Evolutionary conservation across 192 early-diverging fungal species (phyloP).

Genomic region (Dimargaris xerosporica): DNA sequence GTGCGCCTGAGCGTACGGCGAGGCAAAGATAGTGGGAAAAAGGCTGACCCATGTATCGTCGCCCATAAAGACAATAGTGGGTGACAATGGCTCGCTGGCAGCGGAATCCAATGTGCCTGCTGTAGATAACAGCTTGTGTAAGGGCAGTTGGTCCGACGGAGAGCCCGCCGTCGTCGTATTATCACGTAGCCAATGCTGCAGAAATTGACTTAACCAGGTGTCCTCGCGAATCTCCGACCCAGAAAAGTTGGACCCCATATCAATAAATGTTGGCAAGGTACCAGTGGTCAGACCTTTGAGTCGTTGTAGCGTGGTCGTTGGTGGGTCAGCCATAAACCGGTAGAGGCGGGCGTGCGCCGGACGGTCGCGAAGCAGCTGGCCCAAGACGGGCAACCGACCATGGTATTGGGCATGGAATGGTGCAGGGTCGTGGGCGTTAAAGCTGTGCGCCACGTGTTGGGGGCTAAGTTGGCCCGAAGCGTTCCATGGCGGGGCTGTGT

Average conservation of each 20-base stretch:
- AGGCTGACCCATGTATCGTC: slow-evolving; percentile 92
- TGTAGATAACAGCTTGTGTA: too few species aligned
- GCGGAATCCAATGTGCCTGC: not conserved
- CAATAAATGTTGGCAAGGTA: slow-evolving; percentile 64
- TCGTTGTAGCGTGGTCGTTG: slow-evolving; percentile 66
- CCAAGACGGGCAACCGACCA: slow-evolving; percentile 26
- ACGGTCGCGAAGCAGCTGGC: slow-evolving; percentile 24
- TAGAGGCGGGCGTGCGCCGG: slow-evolving; percentile 45
- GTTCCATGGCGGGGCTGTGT: slow-evolving; percentile 34
- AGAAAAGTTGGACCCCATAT: slow-evolving; percentile 68
- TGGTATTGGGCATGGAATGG: slow-evolving; percentile 21
- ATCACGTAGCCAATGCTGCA: slow-evolving; percentile 6
- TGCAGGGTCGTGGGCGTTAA: not conserved
- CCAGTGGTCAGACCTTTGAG: slow-evolving; percentile 73
- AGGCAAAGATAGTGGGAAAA: slow-evolving; percentile 51
- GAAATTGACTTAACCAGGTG: slow-evolving; percentile 54
- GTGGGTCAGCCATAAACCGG: slow-evolving; percentile 59
- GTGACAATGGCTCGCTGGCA: slow-evolving; percentile 15
- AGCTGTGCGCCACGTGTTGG: slow-evolving; percentile 26
- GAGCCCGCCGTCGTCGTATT: not conserved
- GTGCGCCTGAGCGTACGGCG: slow-evolving; percentile 39
- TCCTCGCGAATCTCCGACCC: slow-evolving; percentile 63
- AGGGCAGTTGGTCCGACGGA: not conserved
- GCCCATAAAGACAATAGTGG: slow-evolving; percentile 51
- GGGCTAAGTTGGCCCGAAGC: slow-evolving; percentile 30